Evolutionary conservation across 495 filamentous ascomycete genomes (phyloP).

Genomic region (Paragyromitra xinjiangensis): DNA sequence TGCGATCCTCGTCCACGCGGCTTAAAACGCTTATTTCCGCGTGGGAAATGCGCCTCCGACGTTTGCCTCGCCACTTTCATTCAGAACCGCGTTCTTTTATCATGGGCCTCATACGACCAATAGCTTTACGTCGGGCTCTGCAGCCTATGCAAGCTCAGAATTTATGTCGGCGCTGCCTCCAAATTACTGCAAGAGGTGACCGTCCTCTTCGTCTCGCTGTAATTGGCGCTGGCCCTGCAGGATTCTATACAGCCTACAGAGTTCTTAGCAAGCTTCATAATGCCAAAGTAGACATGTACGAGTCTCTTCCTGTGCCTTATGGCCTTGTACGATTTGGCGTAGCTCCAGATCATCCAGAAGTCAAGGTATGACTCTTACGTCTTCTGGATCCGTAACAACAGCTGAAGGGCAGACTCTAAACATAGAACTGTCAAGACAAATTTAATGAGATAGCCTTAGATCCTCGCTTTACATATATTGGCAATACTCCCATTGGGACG

Average conservation of each 20-base stretch:
- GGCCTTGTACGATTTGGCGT: constrained; percentile 93
- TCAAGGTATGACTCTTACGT: constrained; percentile 73
- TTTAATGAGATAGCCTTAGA: constrained; percentile 86
- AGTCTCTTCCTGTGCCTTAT: constrained; percentile 89
- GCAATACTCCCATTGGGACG: constrained; percentile 83
- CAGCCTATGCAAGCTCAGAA: constrained; percentile 26
- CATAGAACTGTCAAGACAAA: constrained; percentile 90
- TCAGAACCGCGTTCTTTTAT: not conserved
- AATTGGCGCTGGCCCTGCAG: constrained; percentile 93
- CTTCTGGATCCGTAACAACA: not conserved
- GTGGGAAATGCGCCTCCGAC: not conserved
- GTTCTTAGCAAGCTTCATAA: constrained; percentile 76
- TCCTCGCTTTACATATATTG: constrained; percentile 86
- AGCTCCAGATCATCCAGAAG: constrained; percentile 95
- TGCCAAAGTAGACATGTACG: constrained; percentile 92
- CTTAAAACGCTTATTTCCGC: constrained; percentile 8
- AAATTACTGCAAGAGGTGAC: constrained; percentile 56
- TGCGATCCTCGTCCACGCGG: constrained; percentile 3
- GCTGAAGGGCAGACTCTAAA: not conserved
- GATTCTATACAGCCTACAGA: constrained; percentile 91
- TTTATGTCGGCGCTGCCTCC: constrained; percentile 39
- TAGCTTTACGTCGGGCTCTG: not conserved
- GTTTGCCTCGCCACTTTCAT: not conserved
- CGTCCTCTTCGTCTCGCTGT: constrained; percentile 80
- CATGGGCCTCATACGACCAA: constrained; percentile 20